Conservation (phyloP, 108 stramenopile genomes). For the Mediolabrus comicus region DNA sequence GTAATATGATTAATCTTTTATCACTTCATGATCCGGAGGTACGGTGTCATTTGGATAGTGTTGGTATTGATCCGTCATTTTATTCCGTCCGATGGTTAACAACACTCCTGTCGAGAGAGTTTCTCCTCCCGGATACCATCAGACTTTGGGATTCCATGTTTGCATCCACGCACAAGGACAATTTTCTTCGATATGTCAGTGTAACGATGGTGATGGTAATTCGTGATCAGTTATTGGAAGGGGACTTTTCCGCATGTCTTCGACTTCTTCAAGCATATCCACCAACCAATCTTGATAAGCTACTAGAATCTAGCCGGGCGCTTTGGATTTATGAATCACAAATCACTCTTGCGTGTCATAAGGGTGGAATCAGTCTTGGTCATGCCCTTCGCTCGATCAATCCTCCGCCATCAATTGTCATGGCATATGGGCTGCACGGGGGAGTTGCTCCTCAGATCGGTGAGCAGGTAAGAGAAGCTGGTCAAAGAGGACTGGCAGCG, state of each 20-base stretch:
- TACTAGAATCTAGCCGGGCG: constrained; percentile 72
- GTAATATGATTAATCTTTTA: constrained; percentile 74
- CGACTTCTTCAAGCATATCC: constrained; percentile 78
- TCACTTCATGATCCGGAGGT: constrained; percentile 87
- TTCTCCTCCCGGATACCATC: constrained; percentile 93
- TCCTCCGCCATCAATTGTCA: constrained; percentile 70
- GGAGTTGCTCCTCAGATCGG: constrained; percentile 54
- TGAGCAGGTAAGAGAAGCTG: constrained; percentile 38
- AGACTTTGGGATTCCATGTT: constrained; percentile 98
- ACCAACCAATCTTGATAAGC: constrained; percentile 64
- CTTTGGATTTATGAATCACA: constrained; percentile 86
- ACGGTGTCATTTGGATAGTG: constrained; percentile 73
- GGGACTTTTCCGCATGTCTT: constrained; percentile 77
- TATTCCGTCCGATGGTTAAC: constrained; percentile 96
- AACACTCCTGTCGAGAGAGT: constrained; percentile 94
- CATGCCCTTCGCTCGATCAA: constrained; percentile 67
- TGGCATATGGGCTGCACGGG: constrained; percentile 77
- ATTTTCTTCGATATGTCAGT: constrained; percentile 89
- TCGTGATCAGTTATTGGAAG: constrained; percentile 72
- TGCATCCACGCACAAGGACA: constrained; percentile 87
- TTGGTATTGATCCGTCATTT: constrained; percentile 83
- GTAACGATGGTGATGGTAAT: constrained; percentile 91
- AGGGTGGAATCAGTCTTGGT: constrained; percentile 65
- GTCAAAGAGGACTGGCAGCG: constrained; percentile 39
- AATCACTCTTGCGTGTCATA: constrained; percentile 78